These are phyloP conservation scores for Cercospora berteroae DNA, from an alignment of 2,329 filamentous ascomycete species.

Conservation along the genomic window DNA sequence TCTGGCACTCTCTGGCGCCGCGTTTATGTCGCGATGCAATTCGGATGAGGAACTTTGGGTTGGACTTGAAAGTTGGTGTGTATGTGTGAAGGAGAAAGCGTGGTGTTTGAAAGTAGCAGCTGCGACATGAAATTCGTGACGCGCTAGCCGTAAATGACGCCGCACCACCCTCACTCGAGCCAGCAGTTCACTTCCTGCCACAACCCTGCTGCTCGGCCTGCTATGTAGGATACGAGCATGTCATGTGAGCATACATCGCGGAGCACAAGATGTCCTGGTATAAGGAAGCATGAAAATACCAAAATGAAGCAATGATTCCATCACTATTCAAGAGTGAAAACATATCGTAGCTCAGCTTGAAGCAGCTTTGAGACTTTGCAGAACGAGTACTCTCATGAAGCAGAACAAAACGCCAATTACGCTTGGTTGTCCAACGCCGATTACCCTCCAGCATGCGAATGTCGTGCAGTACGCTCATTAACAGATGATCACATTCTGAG, in stretches of 20 bases:
- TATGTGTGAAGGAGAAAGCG: neutral
- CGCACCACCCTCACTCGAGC: neutral
- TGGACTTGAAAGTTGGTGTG: neutral
- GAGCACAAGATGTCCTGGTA: neutral
- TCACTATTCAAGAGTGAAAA: neutral
- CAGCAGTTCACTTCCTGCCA: neutral
- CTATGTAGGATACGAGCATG: neutral
- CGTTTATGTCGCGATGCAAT: neutral
- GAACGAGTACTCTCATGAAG: neutral
- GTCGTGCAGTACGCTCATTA: neutral
- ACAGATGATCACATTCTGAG: constrained; percentile 15
- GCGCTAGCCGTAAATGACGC: neutral
- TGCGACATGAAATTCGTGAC: neutral
- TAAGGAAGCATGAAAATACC: neutral
- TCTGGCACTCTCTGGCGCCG: neutral
- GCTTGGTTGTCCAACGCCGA: neutral
- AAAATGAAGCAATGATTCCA: neutral
- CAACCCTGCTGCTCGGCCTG: neutral
- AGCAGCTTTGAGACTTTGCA: constrained; percentile 5
- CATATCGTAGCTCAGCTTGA: neutral
- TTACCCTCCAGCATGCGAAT: neutral
- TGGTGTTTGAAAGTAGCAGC: neutral
- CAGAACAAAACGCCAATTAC: neutral
- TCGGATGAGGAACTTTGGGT: neutral
- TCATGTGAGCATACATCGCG: neutral